Percentiles rank a stretch among this genome's conserved stretches.
Evolutionary conservation across 352 stramenopile genomes (phyloP).

Genomic region (Globisporangium cystogenes): DNA sequence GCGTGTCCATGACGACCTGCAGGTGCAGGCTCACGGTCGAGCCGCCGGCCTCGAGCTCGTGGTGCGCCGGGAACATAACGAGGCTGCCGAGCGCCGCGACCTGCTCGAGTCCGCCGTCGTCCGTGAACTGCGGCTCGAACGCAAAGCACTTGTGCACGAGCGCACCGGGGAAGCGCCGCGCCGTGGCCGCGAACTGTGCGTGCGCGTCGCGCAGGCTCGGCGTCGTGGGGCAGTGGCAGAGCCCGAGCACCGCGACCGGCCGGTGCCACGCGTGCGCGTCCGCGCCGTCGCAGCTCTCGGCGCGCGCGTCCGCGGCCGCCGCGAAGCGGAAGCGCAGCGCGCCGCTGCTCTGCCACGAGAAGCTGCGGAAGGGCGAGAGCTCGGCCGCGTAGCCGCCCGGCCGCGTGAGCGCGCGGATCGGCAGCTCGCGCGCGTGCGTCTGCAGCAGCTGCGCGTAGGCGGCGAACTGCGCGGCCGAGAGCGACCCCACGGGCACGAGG

Average conservation of each 20-base stretch:
- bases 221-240: constrained; percentile 77
- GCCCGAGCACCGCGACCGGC: constrained; percentile 67
- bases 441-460: constrained; percentile 59
- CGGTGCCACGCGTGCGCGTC: constrained; percentile 67
- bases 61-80: constrained; percentile 79
- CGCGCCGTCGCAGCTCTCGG: constrained; percentile 59
- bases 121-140: constrained; percentile 72
- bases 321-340: constrained; percentile 70
- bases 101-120: constrained; percentile 46
- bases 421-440: constrained; percentile 33
- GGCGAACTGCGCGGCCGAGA: constrained; percentile 51
- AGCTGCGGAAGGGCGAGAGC: constrained; percentile 71
- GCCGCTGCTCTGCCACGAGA: constrained; percentile 60
- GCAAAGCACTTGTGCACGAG: constrained; percentile 80
- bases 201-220: constrained; percentile 48
- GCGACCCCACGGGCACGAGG: constrained; percentile 65
- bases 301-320: constrained; percentile 38
- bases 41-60: constrained; percentile 52
- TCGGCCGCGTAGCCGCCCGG: constrained; percentile 74
- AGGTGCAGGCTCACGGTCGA: constrained; percentile 81
- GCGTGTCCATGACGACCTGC: constrained; percentile 72
- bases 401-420: constrained; percentile 61
- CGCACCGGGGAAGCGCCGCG: constrained; percentile 57
- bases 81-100: constrained; percentile 54
- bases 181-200: constrained; percentile 59